These are phyloP conservation scores for Lyophyllum decastes DNA, from an alignment of 768 basidiomycete species.

Conservation along the genomic window DNA sequence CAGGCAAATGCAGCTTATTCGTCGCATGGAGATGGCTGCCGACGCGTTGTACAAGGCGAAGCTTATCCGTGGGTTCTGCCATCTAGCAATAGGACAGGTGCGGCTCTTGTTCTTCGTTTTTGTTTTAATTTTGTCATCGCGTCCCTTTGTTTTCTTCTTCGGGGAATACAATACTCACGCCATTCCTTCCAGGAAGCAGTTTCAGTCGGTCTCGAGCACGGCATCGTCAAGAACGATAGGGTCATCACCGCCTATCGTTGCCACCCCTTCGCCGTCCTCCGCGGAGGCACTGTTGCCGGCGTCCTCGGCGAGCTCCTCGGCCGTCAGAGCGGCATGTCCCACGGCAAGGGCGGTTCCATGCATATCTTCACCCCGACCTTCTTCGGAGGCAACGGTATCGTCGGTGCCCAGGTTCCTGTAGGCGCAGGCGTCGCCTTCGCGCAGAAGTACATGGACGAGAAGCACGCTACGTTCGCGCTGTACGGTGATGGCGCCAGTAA, in stretches of 20 bases:
- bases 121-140: not conserved
- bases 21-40: constrained; percentile 97
- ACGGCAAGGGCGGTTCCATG: constrained; percentile 99
- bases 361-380: constrained; percentile 97
- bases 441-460: constrained; percentile 77
- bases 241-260: constrained; percentile 98
- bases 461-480: constrained; percentile 85
- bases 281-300: constrained; percentile 89
- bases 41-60: constrained; percentile 97
- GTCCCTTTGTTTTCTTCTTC: no score
- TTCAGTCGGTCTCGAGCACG: constrained; percentile 89
- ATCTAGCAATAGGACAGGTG: constrained; percentile 96
- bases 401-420: constrained; percentile 96
- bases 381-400: constrained; percentile 98
- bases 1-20: constrained; percentile 87
- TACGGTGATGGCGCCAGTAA: constrained; percentile 98
- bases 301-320: constrained; percentile 93
- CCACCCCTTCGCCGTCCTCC: constrained; percentile 95
- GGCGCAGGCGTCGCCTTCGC: constrained; percentile 95
- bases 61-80: constrained; percentile 96
- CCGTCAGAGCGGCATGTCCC: constrained; percentile 88
- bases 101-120: constrained; percentile 10
- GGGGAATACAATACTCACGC: not conserved
- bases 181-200: constrained; percentile 85
- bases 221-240: constrained; percentile 79